Evolutionary conservation across 352 stramenopile genomes (phyloP), one percentile per base, ranked within the genome.

Genomic region (Phytophthora europaea): DNA sequence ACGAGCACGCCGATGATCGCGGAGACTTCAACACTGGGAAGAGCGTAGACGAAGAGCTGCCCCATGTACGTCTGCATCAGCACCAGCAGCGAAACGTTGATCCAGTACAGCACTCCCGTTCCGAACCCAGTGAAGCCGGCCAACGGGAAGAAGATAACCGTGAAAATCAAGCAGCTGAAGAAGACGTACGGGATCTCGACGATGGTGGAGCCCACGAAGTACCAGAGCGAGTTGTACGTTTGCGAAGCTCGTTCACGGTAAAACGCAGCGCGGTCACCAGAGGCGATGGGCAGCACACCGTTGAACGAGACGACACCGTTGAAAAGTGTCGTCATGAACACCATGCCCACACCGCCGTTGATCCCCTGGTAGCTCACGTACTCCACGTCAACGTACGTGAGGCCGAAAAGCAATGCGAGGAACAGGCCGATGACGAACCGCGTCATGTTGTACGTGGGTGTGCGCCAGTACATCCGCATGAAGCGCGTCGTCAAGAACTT

Each of bases 401-500:
- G 22, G 20, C 50, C 50, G 50, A 55, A 55, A 34, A 55, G 50
- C 23, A 55, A 34, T 4, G 50, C 50, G 12, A 55, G 50, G 23
- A 55, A 55, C 50, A 55, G 3, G 12, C 22, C 50, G 22, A 55
- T 55, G 12, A 31, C 50, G 12, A 55, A 31, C 9, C 50, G 50
- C 20, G 50, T 55, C 20, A 55, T 31, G 13, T 55, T 55, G 50
- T 98, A 98, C 62, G 81, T 81, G 28, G 92, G 90, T n/a, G 83
- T 94, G 38, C 94, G 84, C 84, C 84, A 98, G 72, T 98, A 98
- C 64, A 94, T 87, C 62, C 76, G 82, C 73, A 86, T 77, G 33
- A 89, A 79, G 69, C 81, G 64, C 67, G 47, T 51, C 33, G 79
- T n/a, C 20, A 86, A 48, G 47, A 82, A 84, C 5, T 53, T 66